These are phyloP conservation scores for Xylariaceae sp. DNA, from an alignment of 2,329 filamentous ascomycete genomes.

Conservation along the genomic window DNA sequence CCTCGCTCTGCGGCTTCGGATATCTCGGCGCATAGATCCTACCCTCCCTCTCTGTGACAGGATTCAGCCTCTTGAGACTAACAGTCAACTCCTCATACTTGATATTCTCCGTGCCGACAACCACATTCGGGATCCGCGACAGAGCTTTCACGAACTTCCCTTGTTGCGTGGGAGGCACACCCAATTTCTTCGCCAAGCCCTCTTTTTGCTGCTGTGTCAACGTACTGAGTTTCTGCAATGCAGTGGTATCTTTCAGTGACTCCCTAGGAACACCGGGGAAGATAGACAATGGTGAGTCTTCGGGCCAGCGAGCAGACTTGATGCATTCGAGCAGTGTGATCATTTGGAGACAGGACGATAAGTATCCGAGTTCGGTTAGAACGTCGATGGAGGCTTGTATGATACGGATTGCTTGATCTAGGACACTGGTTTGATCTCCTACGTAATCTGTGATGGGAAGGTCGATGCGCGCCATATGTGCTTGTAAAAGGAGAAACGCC, in stretches of 20 bases:
- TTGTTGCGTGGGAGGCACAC: conserved; percentile 42
- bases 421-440: conserved; percentile 81
- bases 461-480: conserved; percentile 88
- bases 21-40: conserved; percentile 84
- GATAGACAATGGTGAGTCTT: conserved; percentile 73
- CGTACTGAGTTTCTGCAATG: conserved; percentile 38
- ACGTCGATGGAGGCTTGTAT: conserved; percentile 94
- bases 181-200: conserved; percentile 48
- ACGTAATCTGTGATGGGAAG: conserved; percentile 97
- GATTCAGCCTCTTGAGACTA: conserved; percentile 63
- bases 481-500: conserved; percentile 87
- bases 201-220: conserved; percentile 19
- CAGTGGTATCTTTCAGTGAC: conserved; percentile 32
- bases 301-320: conserved; percentile 89
- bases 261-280: conserved; percentile 65
- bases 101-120: conserved; percentile 56
- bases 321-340: conserved; percentile 84
- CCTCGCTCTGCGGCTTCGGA: conserved; percentile 91
- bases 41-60: conserved; percentile 59
- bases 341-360: conserved; percentile 75
- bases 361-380: conserved; percentile 79
- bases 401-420: conserved; percentile 96
- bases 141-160: conserved; percentile 55
- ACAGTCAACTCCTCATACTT: conserved; percentile 63
- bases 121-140: conserved; percentile 64